phyloP scores from a whole-genome alignment of 2,329 filamentous ascomycete species.

The Trichocomaceae sp. region DNA sequence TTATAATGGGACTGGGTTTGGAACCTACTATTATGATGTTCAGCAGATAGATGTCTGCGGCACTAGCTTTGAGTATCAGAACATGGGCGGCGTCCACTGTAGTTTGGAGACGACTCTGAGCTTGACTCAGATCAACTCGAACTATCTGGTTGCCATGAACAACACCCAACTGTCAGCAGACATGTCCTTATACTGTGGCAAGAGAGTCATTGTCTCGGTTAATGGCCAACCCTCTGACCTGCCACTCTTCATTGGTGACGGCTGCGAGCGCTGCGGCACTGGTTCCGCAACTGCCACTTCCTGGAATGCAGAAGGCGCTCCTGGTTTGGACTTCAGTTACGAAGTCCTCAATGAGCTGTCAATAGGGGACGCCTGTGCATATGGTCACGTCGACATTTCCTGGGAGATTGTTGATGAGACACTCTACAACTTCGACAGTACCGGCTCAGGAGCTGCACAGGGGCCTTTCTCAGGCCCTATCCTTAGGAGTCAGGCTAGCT shows the following conservation, averaged over 20 bases:
- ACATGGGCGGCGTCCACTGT: conserved; percentile 14
- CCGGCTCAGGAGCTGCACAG: too few relatives aligned
- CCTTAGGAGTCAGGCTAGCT: too few relatives aligned
- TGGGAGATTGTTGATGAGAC: conserved; percentile 16
- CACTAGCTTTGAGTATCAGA: conserved; percentile 13
- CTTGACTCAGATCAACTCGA: conserved; percentile 14
- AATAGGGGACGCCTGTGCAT: conserved; percentile 11
- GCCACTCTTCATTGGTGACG: conserved; percentile 16
- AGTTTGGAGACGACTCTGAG: conserved; percentile 8
- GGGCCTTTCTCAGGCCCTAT: too few relatives aligned
- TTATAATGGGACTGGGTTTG: conserved; percentile 13
- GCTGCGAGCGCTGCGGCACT: conserved; percentile 14
- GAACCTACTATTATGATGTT: conserved; percentile 17
- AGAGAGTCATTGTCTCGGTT: conserved; percentile 15
- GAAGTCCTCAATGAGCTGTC: conserved; percentile 8
- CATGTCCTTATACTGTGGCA: conserved; percentile 14
- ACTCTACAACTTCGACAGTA: conserved; percentile 15
- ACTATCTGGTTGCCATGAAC: conserved; percentile 18
- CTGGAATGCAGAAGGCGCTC: conserved; percentile 11
- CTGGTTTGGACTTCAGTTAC: conserved; percentile 11
- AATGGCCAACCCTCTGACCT: conserved; percentile 14
- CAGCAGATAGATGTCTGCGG: conserved; percentile 13
- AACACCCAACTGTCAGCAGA: conserved; percentile 15
- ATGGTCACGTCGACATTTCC: conserved; percentile 13
- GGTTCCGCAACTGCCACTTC: conserved; percentile 11